phyloP scores from a whole-genome alignment of 1,284 basidiomycete species.

The Cryptococcus sp. region DNA sequence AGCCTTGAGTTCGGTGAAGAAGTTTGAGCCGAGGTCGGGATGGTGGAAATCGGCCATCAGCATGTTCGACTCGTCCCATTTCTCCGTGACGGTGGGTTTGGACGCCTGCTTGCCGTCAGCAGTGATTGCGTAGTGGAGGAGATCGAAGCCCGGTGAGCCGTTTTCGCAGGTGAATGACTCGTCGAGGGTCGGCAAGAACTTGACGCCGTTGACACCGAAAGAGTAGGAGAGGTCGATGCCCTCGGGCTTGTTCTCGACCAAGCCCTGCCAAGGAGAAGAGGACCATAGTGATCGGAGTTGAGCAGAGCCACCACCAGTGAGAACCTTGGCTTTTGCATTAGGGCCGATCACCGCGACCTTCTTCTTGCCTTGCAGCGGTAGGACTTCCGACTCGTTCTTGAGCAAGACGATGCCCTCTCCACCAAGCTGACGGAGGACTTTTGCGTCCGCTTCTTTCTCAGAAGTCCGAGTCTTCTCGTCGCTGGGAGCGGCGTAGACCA shows the following conservation, averaged over 20 bases:
- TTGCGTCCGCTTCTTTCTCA: conserved; percentile 25
- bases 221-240: conserved; percentile 56
- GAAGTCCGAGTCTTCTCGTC: conserved; percentile 30
- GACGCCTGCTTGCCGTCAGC: conserved; percentile 14
- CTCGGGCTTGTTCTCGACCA: conserved; percentile 53
- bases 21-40: conserved; percentile 22
- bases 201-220: conserved; percentile 26
- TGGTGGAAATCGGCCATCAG: conserved; percentile 33
- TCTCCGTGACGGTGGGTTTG: conserved; percentile 17
- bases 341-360: conserved; percentile 63
- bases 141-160: conserved; percentile 29
- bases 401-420: conserved; percentile 64
- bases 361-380: conserved; percentile 42
- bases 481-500: conserved; percentile 28
- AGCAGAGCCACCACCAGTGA: conserved; percentile 63
- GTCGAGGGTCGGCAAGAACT: conserved; percentile 30
- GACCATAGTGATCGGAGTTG: conserved; percentile 57
- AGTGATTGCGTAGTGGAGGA: conserved; percentile 27
- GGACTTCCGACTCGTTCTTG: conserved; percentile 59
- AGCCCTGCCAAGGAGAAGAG: conserved; percentile 60
- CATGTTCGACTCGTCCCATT: conserved; percentile 24
- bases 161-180: conserved; percentile 27
- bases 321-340: conserved; percentile 60
- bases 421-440: conserved; percentile 29
- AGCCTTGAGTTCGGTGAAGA: conserved; percentile 26